Evolutionary conservation across 1,284 basidiomycete genomes (phyloP).

Genomic region (Apiotrichum akiyoshidainum): DNA sequence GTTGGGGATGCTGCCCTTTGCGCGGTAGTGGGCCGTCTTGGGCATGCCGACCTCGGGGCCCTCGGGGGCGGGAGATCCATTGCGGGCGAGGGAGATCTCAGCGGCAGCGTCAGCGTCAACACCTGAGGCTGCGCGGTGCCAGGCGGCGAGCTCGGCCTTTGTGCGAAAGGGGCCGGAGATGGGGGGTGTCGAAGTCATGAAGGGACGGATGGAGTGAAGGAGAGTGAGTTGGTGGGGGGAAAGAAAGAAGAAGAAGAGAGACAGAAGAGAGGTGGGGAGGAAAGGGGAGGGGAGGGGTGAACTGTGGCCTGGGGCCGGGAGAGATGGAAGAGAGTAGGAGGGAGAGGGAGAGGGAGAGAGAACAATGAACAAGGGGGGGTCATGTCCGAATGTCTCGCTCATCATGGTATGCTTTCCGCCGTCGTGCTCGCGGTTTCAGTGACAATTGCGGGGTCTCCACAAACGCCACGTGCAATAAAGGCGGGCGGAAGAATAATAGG

Average conservation of each 20-base stretch:
- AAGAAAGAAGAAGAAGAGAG: not conserved
- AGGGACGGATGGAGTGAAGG: not conserved
- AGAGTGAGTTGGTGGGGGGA: not conserved
- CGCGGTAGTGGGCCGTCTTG: conserved; percentile 21
- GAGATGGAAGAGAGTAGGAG: not conserved
- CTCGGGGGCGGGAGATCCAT: not conserved
- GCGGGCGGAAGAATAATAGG: too few relatives aligned
- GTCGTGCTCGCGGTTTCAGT: too few relatives aligned
- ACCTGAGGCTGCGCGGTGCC: conserved; percentile 4
- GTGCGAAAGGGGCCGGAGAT: not conserved
- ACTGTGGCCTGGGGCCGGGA: not conserved
- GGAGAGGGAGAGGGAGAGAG: not conserved
- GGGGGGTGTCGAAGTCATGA: not conserved
- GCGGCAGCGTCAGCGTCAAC: not conserved
- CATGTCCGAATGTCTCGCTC: too few relatives aligned
- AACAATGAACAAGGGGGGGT: too few relatives aligned
- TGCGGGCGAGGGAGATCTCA: not conserved
- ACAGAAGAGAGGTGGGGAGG: not conserved
- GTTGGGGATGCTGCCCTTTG: conserved; percentile 70
- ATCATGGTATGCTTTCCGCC: too few relatives aligned
- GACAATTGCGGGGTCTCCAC: too few relatives aligned
- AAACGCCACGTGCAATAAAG: too few relatives aligned
- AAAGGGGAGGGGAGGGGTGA: not conserved
- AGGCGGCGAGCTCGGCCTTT: not conserved
- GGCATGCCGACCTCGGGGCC: conserved; percentile 8